Conservation (phyloP, 345 rosid genomes). For the Pugionium dolabratum region DNA sequence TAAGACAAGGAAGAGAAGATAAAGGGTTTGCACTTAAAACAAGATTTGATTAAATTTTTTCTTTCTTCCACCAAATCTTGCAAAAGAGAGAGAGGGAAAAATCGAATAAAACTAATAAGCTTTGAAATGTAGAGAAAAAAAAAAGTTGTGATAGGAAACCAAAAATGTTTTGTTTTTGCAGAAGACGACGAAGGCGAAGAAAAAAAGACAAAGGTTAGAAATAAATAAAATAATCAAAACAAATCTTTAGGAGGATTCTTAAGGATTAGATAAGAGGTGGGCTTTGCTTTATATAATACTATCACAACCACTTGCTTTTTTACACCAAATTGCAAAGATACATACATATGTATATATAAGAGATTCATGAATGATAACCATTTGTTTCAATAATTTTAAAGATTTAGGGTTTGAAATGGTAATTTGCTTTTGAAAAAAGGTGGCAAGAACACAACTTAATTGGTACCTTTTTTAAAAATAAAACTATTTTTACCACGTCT, state of each 20-base stretch:
- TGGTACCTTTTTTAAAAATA: too few species aligned
- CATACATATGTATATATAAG: not conserved
- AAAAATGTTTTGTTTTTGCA: not conserved
- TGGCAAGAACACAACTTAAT: too few species aligned
- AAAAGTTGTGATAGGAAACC: conserved; percentile 31
- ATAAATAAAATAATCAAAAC: conserved; percentile 35
- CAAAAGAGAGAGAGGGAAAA: conserved; percentile 40
- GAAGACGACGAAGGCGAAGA: conserved; percentile 29
- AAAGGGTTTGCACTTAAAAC: conserved; percentile 40
- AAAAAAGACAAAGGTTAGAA: conserved; percentile 7
- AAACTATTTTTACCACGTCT: too few species aligned
- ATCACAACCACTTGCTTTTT: conserved; percentile 25
- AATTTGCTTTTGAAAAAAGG: not conserved
- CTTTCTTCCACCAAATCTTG: conserved; percentile 52
- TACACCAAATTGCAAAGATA: conserved; percentile 15
- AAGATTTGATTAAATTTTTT: conserved; percentile 47
- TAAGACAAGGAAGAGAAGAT: not conserved
- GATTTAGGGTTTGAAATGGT: not conserved
- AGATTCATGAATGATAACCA: not conserved
- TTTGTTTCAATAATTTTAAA: not conserved
- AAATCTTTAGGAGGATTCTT: conserved; percentile 42
- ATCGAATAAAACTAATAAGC: conserved; percentile 33
- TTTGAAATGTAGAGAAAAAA: conserved; percentile 59
- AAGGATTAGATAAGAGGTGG: conserved; percentile 40
- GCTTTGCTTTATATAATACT: conserved; percentile 36